Conservation (phyloP, 2,329 filamentous ascomycete species). For the Pseudocercospora fijiensis region DNA sequence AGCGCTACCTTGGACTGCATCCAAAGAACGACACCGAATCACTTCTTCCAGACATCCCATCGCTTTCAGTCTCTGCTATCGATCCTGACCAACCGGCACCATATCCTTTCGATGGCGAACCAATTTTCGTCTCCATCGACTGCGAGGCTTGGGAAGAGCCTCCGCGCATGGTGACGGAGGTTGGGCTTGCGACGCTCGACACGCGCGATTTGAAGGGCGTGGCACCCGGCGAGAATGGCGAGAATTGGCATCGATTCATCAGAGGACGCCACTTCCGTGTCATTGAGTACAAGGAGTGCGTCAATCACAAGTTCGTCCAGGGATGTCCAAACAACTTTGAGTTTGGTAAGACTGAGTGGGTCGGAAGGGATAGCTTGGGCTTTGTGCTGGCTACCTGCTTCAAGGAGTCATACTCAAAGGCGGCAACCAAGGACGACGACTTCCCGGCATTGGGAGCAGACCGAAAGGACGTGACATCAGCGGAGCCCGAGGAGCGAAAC, state of each 20-base stretch:
- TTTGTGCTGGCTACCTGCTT: slow-evolving; percentile 56
- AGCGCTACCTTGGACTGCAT: slow-evolving; percentile 71
- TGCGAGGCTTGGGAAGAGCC: slow-evolving; percentile 75
- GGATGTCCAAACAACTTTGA: slow-evolving; percentile 74
- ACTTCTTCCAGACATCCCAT: slow-evolving; percentile 25
- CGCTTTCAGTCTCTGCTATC: slow-evolving; percentile 36
- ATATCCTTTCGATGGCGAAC: slow-evolving; percentile 52
- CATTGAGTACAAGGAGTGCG: slow-evolving; percentile 62
- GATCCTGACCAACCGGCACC: slow-evolving; percentile 49
- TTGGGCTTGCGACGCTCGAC: slow-evolving; percentile 81
- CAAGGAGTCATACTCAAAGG: slow-evolving; percentile 53
- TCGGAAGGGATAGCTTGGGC: slow-evolving; percentile 49
- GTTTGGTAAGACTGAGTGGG: slow-evolving; percentile 65
- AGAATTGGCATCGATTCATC: slow-evolving; percentile 67
- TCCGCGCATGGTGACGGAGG: slow-evolving; percentile 70
- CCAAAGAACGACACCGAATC: slow-evolving; percentile 30
- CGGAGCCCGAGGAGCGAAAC: slow-evolving; percentile 49
- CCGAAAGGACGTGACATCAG: neutral
- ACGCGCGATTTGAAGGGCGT: slow-evolving; percentile 58
- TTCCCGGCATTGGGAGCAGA: neutral
- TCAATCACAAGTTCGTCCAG: slow-evolving; percentile 66
- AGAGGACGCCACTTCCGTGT: slow-evolving; percentile 74
- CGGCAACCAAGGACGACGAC: neutral
- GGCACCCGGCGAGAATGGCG: slow-evolving; percentile 60
- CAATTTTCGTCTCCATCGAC: slow-evolving; percentile 76